phyloP scores from a whole-genome alignment of 1,284 basidiomycete species.

The Rhodofomes roseus region DNA sequence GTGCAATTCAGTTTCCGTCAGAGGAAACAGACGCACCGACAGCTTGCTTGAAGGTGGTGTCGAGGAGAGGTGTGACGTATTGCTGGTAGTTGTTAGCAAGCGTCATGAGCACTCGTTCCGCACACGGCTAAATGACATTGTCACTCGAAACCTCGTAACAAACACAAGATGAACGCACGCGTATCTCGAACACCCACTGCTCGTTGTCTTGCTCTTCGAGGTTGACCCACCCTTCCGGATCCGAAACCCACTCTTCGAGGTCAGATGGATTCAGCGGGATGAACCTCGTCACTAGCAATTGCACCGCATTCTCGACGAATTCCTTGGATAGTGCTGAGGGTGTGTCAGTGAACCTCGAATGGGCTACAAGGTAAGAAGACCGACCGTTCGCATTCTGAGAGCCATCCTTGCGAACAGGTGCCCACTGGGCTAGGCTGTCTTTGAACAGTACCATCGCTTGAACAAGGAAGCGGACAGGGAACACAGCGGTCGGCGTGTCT shows the following conservation, averaged over 20 bases:
- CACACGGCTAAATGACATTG: slow-evolving; percentile 63
- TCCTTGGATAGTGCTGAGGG: slow-evolving; percentile 62
- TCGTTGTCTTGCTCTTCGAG: slow-evolving; percentile 83
- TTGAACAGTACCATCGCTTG: slow-evolving; percentile 88
- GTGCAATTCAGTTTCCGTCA: not conserved
- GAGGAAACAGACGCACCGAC: slow-evolving; percentile 39
- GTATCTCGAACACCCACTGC: slow-evolving; percentile 84
- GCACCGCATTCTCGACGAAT: slow-evolving; percentile 78
- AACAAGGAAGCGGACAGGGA: slow-evolving; percentile 77
- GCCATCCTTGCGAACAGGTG: slow-evolving; percentile 56
- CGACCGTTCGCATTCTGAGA: slow-evolving; percentile 57
- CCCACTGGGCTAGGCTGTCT: slow-evolving; percentile 75
- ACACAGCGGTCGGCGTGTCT: slow-evolving; percentile 53
- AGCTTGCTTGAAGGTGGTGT: slow-evolving; percentile 50
- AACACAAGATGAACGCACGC: slow-evolving; percentile 48
- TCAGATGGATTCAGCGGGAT: slow-evolving; percentile 79
- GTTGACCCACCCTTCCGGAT: slow-evolving; percentile 90
- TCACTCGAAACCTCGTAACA: not conserved
- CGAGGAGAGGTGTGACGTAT: slow-evolving; percentile 71
- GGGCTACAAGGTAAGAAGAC: not conserved
- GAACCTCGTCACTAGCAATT: slow-evolving; percentile 75
- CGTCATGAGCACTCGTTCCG: slow-evolving; percentile 82
- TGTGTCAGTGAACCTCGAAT: not conserved
- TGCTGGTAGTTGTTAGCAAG: slow-evolving; percentile 72
- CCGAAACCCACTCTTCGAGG: slow-evolving; percentile 74